Base-by-base conservation (phyloP, 495 filamentous ascomycete genomes). In the Penicillium alfredii region DNA sequence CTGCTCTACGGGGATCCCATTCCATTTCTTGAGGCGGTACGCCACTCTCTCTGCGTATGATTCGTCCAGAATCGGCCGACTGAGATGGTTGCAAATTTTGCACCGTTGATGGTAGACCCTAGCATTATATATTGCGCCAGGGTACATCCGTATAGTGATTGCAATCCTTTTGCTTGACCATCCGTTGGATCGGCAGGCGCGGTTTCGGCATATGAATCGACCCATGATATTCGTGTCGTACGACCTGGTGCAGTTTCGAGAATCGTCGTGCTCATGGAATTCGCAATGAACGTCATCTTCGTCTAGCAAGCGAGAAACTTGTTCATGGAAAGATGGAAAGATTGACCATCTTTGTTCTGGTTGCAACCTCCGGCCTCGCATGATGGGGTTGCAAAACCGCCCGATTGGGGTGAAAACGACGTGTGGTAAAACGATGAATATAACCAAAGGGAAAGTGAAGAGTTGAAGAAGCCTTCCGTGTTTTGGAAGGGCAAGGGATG, bases 21-120 rank as follows among this genome's bases (percentile, higher is more conserved):
- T 51, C 69, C 71, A 76, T 45, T 64, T 66, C 48, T 67, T 69
- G 15, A 76, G 39, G 44, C 68, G 49, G 49, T 74, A 74, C 15
- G 68, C 55, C 9, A 76, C 56, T 42, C 72, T 56, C 41, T 72
- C 64, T 40, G 63, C 66, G 47, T 76, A 76, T 25, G 58, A 64
- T 35, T 53, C 35, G 49, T 69, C 62, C 32, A 68, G 35, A 18
- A 50, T 16, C 12, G 64, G 64, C 41, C 55, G 43, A 35, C 55
- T 53, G 7, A 68, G 36, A 4, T 14, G 32, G 6, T 51, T 29
- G 43, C 67, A 71, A 12, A 16, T 29, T 40, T 53, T 55, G 47
- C 67, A 74, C 17, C 51, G 61, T 56, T 74, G 66, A 39, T 70
- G 52, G 47, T 67, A 74, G 23, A 74, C 68, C 45, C 60, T 42